These are phyloP conservation scores for Phytophthora pseudosyringae DNA, from an alignment of 352 stramenopile species.

Conservation along the genomic window DNA sequence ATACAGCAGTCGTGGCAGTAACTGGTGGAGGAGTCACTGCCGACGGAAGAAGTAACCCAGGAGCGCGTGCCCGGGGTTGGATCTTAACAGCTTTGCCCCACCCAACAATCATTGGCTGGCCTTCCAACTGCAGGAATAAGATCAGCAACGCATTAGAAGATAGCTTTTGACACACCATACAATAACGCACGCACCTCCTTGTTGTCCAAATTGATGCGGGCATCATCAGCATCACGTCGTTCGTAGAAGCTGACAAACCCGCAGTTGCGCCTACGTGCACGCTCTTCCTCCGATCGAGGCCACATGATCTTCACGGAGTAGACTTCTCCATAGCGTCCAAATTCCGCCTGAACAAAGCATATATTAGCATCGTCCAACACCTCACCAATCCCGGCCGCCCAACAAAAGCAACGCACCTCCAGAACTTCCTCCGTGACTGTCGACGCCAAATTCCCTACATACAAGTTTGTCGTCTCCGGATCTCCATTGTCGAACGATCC, in stretches of 20 bases:
- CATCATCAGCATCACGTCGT: slow-evolving; percentile 83
- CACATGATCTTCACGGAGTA: slow-evolving; percentile 99
- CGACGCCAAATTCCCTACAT: slow-evolving; percentile 94
- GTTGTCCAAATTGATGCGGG: slow-evolving; percentile 68
- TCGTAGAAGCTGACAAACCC: slow-evolving; percentile 97
- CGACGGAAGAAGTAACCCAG: slow-evolving; percentile 17
- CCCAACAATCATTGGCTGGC: slow-evolving; percentile 75
- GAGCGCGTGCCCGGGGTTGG: slow-evolving; percentile 34
- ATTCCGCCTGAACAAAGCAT: slow-evolving; percentile 56
- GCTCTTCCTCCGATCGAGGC: slow-evolving; percentile 95
- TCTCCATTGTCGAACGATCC: slow-evolving; percentile 89
- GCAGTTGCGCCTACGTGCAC: slow-evolving; percentile 88
- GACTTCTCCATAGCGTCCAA: slow-evolving; percentile 91
- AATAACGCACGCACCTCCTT: slow-evolving; percentile 58
- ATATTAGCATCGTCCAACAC: slow-evolving; percentile 2
- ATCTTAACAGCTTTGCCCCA: slow-evolving; percentile 88
- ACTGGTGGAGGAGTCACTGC: slow-evolving; percentile 14
- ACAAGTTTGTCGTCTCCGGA: slow-evolving; percentile 93
- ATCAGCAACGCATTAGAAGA: slow-evolving; percentile 6
- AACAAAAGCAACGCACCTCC: slow-evolving; percentile 38
- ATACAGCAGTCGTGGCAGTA: slow-evolving; percentile 1
- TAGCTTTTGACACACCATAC: neutral
- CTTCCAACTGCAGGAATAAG: slow-evolving; percentile 55
- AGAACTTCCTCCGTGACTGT: slow-evolving; percentile 93
- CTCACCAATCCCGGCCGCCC: neutral